Percentiles rank a stretch among this genome's conserved stretches.
Evolutionary conservation across 106 monocot species (phyloP).

Genomic region (Acorus calamus): DNA sequence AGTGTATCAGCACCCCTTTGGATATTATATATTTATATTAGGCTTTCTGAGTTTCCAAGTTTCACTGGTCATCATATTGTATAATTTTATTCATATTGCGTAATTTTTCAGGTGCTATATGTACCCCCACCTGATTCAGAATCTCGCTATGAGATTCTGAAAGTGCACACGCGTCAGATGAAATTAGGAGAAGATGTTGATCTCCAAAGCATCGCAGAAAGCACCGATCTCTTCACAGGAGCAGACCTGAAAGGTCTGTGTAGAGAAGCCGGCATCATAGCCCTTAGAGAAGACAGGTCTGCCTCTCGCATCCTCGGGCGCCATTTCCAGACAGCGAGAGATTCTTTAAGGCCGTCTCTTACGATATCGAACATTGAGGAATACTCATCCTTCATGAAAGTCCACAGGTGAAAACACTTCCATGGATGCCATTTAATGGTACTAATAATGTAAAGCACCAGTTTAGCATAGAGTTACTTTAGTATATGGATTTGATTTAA

Average conservation of each 20-base stretch:
- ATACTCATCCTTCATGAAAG: conserved; percentile 13
- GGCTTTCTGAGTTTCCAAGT: too few relatives aligned
- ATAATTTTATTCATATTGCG: too few relatives aligned
- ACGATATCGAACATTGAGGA: conserved; percentile 63
- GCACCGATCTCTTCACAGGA: conserved; percentile 70
- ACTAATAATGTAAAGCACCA: too few relatives aligned
- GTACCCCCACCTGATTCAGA: conserved; percentile 80
- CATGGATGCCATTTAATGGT: too few relatives aligned
- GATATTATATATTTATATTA: too few relatives aligned
- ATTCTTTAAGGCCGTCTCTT: conserved; percentile 44
- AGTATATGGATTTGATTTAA: too few relatives aligned
- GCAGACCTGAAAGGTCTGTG: conserved; percentile 75
- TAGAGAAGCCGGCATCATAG: conserved; percentile 59
- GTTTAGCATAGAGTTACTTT: too few relatives aligned
- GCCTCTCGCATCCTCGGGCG: conserved; percentile 21
- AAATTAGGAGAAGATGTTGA: conserved; percentile 55
- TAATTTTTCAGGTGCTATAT: conserved; percentile 53
- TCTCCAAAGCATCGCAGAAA: conserved; percentile 42
- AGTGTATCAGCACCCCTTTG: too few relatives aligned
- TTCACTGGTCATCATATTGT: too few relatives aligned
- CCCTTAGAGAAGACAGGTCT: conserved; percentile 51
- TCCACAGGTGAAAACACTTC: background rate
- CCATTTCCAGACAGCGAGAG: conserved; percentile 51
- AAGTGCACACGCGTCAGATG: conserved; percentile 65
- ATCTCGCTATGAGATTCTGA: conserved; percentile 58